phyloP scores from a whole-genome alignment of 257 asterid species.

The Linderniella brevidens region DNA sequence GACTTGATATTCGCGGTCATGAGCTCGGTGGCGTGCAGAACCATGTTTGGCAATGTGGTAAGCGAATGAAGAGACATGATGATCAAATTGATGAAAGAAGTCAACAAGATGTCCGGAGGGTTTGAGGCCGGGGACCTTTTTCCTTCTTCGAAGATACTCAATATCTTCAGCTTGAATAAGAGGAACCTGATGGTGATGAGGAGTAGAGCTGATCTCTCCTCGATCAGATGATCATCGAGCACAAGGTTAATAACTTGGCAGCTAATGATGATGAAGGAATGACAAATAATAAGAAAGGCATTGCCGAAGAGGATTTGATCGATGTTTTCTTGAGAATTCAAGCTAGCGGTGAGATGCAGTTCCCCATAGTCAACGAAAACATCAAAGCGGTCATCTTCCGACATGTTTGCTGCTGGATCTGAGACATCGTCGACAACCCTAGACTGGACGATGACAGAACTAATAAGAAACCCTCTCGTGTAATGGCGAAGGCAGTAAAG shows the following conservation, averaged over 20 bases:
- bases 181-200: constrained; percentile 5
- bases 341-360: constrained; percentile 7
- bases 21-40: constrained; percentile 9
- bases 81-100: background rate
- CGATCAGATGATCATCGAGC: constrained; percentile 9
- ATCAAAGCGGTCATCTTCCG: constrained; percentile 16
- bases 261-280: background rate
- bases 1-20: background rate
- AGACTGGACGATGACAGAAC: constrained; percentile 18
- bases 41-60: constrained; percentile 13
- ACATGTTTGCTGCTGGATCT: constrained; percentile 13
- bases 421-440: constrained; percentile 10
- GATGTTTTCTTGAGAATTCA: constrained; percentile 13
- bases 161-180: constrained; percentile 6
- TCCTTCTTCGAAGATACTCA: constrained; percentile 6
- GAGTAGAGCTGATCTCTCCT: constrained; percentile 10
- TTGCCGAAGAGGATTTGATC: constrained; percentile 15
- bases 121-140: constrained; percentile 9
- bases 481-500: constrained; percentile 18
- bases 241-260: constrained; percentile 1
- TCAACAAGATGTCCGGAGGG: background rate
- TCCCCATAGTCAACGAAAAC: constrained; percentile 14
- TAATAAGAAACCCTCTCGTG: constrained; percentile 9
- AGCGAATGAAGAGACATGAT: constrained; percentile 1
- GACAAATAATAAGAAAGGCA: background rate